Base-by-base conservation (phyloP, 257 asterid genomes). In the Echium plantagineum region DNA sequence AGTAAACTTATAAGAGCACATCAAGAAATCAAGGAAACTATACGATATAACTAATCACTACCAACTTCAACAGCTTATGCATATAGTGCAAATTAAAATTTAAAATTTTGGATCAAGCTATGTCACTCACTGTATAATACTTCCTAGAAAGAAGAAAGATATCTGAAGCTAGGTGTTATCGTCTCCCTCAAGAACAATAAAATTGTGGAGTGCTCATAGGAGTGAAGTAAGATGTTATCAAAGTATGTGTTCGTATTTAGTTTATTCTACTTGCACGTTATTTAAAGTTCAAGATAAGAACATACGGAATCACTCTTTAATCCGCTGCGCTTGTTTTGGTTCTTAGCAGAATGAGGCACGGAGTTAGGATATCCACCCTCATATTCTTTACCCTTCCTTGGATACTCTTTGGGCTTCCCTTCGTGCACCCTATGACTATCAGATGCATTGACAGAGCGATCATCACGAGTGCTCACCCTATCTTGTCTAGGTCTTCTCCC, bases 221-320 rank as follows among this genome's bases (percentile, higher is more conserved):
- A 13, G 16, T 13, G 5, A 42, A 42, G 49, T 2, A 42, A 0
- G 16, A 42, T 42, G 49, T 42, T 13, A 42, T 42, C 49, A 42
- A n/a, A 42, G 49, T 42, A 10, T 10, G 49, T 7, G 16, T 1
- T 10, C 49, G 13, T 42, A 13, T 10, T 7, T 42, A 15, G 28
- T 63, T 59, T 32, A 42, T 52, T 55, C 57, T 46, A 54, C 22
- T 21, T 17, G 31, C 54, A 54, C 22, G 22, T 74, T 59, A 68
- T 64, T 69, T 60, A 66, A 35, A 72, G 62, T 73, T 71, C 72
- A 73, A 71, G 72, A 75, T 66, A 66, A 60, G 48, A 26, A 78
- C 94, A 76, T 89, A 93, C 99, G 96, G 72, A 75, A 75, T 86
- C 90, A 67, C 85, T 85, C 67, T 58, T 71, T 70, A 68, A 86